Evolutionary conservation across 441 rosid genomes (phyloP), one percentile per base, ranked within the genome.

Genomic region (Adansonia madagascariensis): DNA sequence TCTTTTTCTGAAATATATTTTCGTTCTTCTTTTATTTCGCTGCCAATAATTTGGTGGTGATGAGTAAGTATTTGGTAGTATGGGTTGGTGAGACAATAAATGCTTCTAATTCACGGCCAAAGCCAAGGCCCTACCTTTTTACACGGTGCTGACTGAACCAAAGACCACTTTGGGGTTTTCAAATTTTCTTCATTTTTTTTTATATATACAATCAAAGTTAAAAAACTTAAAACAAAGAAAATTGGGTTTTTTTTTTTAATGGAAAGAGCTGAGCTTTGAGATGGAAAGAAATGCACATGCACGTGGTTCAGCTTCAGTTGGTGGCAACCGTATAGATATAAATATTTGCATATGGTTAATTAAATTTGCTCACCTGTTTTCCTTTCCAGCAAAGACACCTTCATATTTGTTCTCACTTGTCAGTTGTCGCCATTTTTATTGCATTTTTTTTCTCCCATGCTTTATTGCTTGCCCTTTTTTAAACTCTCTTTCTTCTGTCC

Each of bases 81-180:
- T 73, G 85, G 91, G 71, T 91, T 85, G 94, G 90, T 91, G 89
- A 76, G 85, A 80, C 89, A 88, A 87, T 93, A 87, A 93, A 91
- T 88, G 89, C 88, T 86, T 66, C 49, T 63, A 81, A 75, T 76
- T 79, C 84, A 65, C 4, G 47, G 82, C 80, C 88, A 84, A 81
- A 75, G 75, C 72, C 75, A 80, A 81, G 87, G 76, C 76, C 82
- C 84, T 76, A 80, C 78, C 73, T 77, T 1, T 52, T 52, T 77
- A 76, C 76, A 46, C 60, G 17, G 46, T 59, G 78, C 67, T 75
- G 81, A 80, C 62, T 80, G 75, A 77, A 79, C 43, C 79, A 73
- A 35, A 71, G 65, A 77, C 80, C 79, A 59, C 75, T 59, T 68
- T 44, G 75, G 24, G 50, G 20, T 50, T 75, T 71, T 50, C 49